Base-by-base conservation (phyloP, 495 filamentous ascomycete genomes). In the Cercophora sp. region DNA sequence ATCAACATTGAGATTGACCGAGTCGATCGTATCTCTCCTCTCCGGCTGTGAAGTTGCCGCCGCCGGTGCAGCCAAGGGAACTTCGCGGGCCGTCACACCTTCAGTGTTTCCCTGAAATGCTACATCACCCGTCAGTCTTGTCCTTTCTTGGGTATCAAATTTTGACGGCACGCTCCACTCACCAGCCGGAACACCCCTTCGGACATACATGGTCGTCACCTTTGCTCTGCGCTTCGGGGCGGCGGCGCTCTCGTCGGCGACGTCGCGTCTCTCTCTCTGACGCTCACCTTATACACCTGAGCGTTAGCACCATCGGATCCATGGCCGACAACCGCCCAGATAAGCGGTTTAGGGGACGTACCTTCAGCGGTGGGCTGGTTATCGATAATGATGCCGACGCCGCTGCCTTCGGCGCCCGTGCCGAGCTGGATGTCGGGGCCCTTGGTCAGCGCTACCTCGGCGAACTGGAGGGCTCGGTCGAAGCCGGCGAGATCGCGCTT, bases 131-230 rank as follows among this genome's bases (percentile, higher is more conserved):
- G 44, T 25, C 23, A 31, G 44, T 8, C 53, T 54, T 32, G 54
- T 42, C 42, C 5, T 43, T 11, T n/a, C n/a, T n/a, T n/a, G n/a
- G n/a, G n/a, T n/a, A n/a, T n/a, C n/a, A n/a, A n/a, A 25, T n/a
- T 29, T 40, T 43, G 20, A 24, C 40, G 32, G 4, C 11, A 25
- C 41, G 35, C 19, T 32, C 42, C 42, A 69, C 72, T 69, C 56
- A 76, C 71, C 60, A 31, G 65, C 66, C 19, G 72, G 72, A 26
- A 71, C 63, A 20, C 75, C 75, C 10, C 72, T 64, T 56, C 70
- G 62, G 45, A 78, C 68, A 41, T 70, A 76, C 73, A 78, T 76
- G 41, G 71, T 75, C 10, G 75, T 78, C 25, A 78, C 73, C 55
- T 70, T 74, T 16, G 72, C 68, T 9, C 68, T 67, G 13, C 65